These are phyloP conservation scores for sunflower (Helianthus annuus) DNA, from an alignment of 129 eudicot species.

Conservation along the genomic window DNA sequence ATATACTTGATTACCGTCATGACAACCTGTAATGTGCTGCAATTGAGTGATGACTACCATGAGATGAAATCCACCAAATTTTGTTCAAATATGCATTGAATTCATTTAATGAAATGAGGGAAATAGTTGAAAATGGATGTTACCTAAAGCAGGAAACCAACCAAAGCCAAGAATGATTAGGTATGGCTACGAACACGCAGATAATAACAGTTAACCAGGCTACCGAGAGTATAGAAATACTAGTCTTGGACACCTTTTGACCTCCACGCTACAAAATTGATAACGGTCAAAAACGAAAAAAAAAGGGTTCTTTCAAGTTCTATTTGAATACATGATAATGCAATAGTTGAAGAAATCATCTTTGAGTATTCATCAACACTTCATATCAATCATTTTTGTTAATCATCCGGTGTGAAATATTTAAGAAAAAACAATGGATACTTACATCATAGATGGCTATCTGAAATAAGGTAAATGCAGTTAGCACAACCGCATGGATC, in stretches of 20 bases:
- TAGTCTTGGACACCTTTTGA: constrained; percentile 74
- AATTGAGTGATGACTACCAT: constrained; percentile 19
- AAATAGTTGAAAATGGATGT: constrained; percentile 19
- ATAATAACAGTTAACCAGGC: constrained; percentile 72
- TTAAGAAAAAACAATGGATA: background rate
- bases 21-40: constrained; percentile 85
- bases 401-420: background rate
- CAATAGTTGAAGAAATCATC: background rate
- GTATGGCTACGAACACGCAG: constrained; percentile 78
- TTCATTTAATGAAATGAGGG: background rate
- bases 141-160: constrained; percentile 86
- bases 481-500: constrained; percentile 77
- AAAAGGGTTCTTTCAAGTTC: background rate
- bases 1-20: constrained; percentile 93
- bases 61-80: constrained; percentile 5
- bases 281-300: background rate
- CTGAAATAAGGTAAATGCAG: constrained; percentile 82
- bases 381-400: constrained; percentile 9
- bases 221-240: constrained; percentile 56
- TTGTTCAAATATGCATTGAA: background rate
- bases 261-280: constrained; percentile 60
- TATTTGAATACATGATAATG: background rate
- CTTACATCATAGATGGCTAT: constrained; percentile 88
- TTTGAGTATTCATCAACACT: constrained; percentile 4
- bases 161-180: constrained; percentile 92